Conservation (phyloP, 805 yeast species). For the Cyberlindnera veronae region DNA sequence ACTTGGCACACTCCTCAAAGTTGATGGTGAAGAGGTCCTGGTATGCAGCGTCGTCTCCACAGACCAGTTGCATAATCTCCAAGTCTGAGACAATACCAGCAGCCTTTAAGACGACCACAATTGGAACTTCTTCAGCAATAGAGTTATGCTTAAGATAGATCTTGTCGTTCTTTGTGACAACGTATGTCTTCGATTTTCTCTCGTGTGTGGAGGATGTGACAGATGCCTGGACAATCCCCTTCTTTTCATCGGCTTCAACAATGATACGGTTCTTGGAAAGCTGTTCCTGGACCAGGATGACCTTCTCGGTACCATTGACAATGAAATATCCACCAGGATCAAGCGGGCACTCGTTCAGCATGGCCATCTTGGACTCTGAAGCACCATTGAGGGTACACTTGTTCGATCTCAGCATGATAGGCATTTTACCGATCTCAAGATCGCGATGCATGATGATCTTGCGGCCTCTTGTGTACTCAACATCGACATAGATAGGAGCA, state of each 20-base stretch:
- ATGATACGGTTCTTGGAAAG: constrained; percentile 94
- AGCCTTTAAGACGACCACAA: constrained; percentile 88
- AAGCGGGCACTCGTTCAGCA: constrained; percentile 86
- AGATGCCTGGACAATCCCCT: constrained; percentile 92
- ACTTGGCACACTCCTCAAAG: constrained; percentile 86
- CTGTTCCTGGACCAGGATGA: constrained; percentile 94
- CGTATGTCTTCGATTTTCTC: constrained; percentile 95
- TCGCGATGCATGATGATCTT: constrained; percentile 87
- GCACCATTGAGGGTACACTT: constrained; percentile 84
- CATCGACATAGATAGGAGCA: constrained; percentile 95
- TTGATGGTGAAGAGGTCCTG: constrained; percentile 92
- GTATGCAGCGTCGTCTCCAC: constrained; percentile 83
- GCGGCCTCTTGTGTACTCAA: constrained; percentile 93
- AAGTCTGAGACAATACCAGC: constrained; percentile 91
- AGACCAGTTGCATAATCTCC: constrained; percentile 90
- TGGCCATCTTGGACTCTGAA: constrained; percentile 81
- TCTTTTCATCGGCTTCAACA: constrained; percentile 95
- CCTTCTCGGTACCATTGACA: constrained; percentile 97
- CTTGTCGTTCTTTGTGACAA: constrained; percentile 84
- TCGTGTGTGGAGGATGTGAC: constrained; percentile 98
- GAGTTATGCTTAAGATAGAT: constrained; percentile 94
- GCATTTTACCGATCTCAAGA: constrained; percentile 96
- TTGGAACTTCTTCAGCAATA: constrained; percentile 91
- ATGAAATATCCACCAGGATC: constrained; percentile 99
- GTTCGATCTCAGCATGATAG: constrained; percentile 93